A percentile compares a stretch with the other conserved stretches of the same genome.
Conservation (phyloP, 495 filamentous ascomycete genomes). For the Penicillium argentinense region DNA sequence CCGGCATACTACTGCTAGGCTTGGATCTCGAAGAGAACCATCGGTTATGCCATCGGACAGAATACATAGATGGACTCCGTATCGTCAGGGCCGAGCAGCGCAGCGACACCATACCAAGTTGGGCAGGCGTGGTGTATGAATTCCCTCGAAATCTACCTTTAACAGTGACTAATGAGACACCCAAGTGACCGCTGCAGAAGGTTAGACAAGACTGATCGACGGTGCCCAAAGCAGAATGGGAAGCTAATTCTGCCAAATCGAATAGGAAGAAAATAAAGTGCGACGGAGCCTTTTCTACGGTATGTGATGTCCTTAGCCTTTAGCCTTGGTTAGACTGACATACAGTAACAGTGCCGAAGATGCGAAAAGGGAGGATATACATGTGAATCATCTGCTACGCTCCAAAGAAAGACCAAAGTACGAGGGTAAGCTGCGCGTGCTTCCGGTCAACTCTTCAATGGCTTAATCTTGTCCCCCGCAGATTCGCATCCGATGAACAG, state of each 20-base stretch:
- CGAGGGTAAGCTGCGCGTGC: constrained; percentile 6
- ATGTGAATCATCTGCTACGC: constrained; percentile 7
- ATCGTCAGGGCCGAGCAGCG: not conserved
- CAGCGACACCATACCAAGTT: not conserved
- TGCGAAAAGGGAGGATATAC: constrained; percentile 7
- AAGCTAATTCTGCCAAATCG: not conserved
- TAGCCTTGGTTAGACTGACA: not conserved
- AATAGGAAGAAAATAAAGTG: constrained; percentile 13
- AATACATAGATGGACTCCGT: not conserved
- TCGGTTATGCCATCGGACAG: too few relatives aligned
- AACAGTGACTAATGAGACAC: not conserved
- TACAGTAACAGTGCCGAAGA: constrained; percentile 1
- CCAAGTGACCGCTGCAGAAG: constrained; percentile 7
- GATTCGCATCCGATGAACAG: constrained; percentile 4
- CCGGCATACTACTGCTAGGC: too few relatives aligned
- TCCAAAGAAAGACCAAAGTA: constrained; percentile 12
- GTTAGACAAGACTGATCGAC: not conserved
- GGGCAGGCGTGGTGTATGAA: constrained; percentile 6
- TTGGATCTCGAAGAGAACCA: too few relatives aligned
- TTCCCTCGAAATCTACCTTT: not conserved
- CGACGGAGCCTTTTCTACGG: constrained; percentile 8
- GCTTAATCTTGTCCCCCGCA: not conserved
- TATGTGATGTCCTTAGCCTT: not conserved
- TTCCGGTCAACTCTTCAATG: not conserved
- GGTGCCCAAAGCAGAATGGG: not conserved